A percentile compares a stretch with the other conserved stretches of the same genome.
Conservation (phyloP, 345 rosid species). For the Dimocarpus longan region DNA sequence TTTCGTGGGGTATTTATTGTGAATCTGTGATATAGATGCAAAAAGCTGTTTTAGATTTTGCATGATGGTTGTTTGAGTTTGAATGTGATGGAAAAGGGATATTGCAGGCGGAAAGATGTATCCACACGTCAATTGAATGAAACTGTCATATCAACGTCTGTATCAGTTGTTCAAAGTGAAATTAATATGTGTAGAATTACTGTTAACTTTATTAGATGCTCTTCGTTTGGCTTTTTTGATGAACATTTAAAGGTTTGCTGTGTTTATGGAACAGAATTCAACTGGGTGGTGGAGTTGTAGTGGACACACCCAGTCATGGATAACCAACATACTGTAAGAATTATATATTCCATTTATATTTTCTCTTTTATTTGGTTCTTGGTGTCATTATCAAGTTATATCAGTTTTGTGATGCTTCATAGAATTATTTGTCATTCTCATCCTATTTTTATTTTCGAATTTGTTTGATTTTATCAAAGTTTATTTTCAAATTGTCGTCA, state of each 20-base stretch:
- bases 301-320: neutral
- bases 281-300: no score
- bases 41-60: no score
- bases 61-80: no score
- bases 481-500: neutral
- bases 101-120: no score
- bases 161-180: no score
- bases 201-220: no score
- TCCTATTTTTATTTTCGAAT: neutral
- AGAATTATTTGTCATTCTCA: neutral
- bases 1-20: no score
- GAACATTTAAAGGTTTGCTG: neutral
- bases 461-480: neutral
- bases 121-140: no score
- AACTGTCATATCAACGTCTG: no score
- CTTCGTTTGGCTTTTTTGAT: neutral
- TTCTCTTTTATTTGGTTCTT: neutral
- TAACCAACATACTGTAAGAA: neutral
- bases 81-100: no score
- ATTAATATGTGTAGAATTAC: no score
- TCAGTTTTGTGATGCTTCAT: neutral
- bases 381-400: neutral
- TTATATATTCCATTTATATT: neutral
- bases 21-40: no score
- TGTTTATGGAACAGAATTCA: neutral